Evolutionary conservation across 805 yeast genomes (phyloP).

Genomic region (Suhomyces pyralidae): DNA sequence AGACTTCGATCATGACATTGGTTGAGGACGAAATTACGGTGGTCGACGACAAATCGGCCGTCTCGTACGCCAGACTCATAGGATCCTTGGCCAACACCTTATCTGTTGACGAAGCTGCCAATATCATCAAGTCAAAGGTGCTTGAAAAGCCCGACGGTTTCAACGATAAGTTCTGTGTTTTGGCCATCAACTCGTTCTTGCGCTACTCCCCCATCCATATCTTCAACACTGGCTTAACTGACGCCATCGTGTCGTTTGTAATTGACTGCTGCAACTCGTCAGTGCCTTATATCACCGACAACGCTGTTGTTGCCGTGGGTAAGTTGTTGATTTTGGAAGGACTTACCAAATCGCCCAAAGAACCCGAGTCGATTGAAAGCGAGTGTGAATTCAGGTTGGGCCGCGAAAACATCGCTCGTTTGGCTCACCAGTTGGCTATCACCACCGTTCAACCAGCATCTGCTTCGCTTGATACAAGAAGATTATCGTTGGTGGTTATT

Average conservation of each 20-base stretch:
- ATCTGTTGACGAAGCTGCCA: conserved; percentile 59
- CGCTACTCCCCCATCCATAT: conserved; percentile 71
- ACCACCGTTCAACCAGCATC: conserved; percentile 52
- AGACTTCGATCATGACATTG: conserved; percentile 61
- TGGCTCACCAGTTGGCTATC: conserved; percentile 52
- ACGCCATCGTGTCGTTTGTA: conserved; percentile 50
- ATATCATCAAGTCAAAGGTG: conserved; percentile 58
- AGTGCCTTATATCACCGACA: conserved; percentile 61
- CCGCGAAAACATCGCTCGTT: conserved; percentile 35
- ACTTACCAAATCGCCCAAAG: conserved; percentile 29
- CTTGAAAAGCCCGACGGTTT: conserved; percentile 43
- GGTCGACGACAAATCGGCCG: conserved; percentile 58
- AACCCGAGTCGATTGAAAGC: conserved; percentile 10
- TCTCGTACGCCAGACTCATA: conserved; percentile 73
- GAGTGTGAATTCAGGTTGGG: conserved; percentile 36
- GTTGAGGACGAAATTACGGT: conserved; percentile 65
- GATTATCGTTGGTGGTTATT: conserved; percentile 71
- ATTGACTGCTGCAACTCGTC: conserved; percentile 41
- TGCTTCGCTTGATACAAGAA: conserved; percentile 70
- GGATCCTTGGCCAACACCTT: conserved; percentile 74
- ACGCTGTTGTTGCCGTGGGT: conserved; percentile 77
- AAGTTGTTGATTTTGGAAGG: conserved; percentile 61
- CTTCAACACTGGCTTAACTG: conserved; percentile 48
- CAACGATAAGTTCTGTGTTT: conserved; percentile 55
- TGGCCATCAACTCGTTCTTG: conserved; percentile 76